A percentile compares a stretch with the other conserved stretches of the same genome.
phyloP scores from a whole-genome alignment of 1,284 basidiomycete genomes.

The Rhodotorula sp. region DNA sequence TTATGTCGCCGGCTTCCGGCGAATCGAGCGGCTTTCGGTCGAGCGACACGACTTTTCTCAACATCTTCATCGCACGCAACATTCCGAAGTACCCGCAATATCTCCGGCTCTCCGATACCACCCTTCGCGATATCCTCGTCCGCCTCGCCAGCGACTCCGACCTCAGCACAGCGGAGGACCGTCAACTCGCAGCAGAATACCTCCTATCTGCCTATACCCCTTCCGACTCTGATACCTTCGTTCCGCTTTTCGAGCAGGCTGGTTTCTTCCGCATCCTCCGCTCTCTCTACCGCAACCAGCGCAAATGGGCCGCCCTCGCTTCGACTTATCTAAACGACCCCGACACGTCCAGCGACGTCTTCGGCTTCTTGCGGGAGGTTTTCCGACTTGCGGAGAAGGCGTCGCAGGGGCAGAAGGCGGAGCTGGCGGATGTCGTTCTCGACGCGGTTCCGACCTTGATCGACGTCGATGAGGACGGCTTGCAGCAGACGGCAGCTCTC shows the following conservation, averaged over 20 bases:
- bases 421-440: conserved; percentile 32
- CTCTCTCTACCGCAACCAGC: conserved; percentile 70
- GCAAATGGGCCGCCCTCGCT: conserved; percentile 71
- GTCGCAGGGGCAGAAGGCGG: conserved; percentile 1
- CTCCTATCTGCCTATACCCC: conserved; percentile 90
- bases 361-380: conserved; percentile 48
- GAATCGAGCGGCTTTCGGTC: conserved; percentile 51
- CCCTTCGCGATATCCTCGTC: conserved; percentile 72
- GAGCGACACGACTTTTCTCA: conserved; percentile 73
- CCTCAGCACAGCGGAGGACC: conserved; percentile 76
- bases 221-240: conserved; percentile 66
- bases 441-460: conserved; percentile 33
- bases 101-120: conserved; percentile 65
- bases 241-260: conserved; percentile 71
- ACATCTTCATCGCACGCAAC: conserved; percentile 95
- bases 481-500: conserved; percentile 68
- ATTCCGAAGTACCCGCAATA: conserved; percentile 95
- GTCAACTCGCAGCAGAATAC: conserved; percentile 91
- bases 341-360: conserved; percentile 62
- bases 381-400: conserved; percentile 26
- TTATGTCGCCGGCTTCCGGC: conserved; percentile 56
- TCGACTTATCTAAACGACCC: conserved; percentile 73
- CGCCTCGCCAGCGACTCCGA: conserved; percentile 72
- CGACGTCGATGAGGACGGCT: conserved; percentile 52
- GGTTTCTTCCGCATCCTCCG: conserved; percentile 88